Evolutionary conservation across 805 yeast genomes (phyloP), one percentile per base, ranked within the genome.

Genomic region (Metschnikowia noctiluminum): DNA sequence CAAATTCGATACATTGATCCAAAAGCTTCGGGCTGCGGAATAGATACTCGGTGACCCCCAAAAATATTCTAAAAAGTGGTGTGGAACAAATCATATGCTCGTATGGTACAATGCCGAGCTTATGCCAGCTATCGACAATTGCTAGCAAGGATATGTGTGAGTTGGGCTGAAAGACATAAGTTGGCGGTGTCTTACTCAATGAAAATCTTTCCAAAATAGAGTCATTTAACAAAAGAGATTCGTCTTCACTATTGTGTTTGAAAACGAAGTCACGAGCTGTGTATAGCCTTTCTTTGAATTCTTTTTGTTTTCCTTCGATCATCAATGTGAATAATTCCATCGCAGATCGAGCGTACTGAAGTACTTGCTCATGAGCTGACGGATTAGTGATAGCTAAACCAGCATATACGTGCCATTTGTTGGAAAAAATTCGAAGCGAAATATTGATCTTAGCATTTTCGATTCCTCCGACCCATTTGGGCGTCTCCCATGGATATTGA

Each of bases 371-470:
- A 61, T 92, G 97, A 0, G 98, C 97, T 38, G 91, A 81, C 1
- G 97, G 97, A 61, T 94, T 94, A 1, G 96, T 87, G 56, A 94
- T 92, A 9, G 98, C 97, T 59, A 94, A 74, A 0, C 99, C 99
- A 6, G 98, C 98, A 62, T 94, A 94, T 30, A 94, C 98, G 65
- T 94, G 99, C 96, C 97, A 94, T 68, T 91, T 90, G 68, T 91
- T 94, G 14, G 96, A 83, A 65, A 77, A 94, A 43, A 94, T 94
- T 54, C 99, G 75, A 63, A 94, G 69, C 1, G 98, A 87, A 31
- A 94, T 90, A 64, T 94, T 94, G 62, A 91, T 87, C 60, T 94
- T 94, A 13, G 96, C 98, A 64, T 94, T 92, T 64, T 94, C 99
- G 41, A 94, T 74, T 1, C 99, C 98, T 12, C 98, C 98, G 27